phyloP scores from a whole-genome alignment of 176 grass and related monocot species.

The Urochloa ruziziensis region DNA sequence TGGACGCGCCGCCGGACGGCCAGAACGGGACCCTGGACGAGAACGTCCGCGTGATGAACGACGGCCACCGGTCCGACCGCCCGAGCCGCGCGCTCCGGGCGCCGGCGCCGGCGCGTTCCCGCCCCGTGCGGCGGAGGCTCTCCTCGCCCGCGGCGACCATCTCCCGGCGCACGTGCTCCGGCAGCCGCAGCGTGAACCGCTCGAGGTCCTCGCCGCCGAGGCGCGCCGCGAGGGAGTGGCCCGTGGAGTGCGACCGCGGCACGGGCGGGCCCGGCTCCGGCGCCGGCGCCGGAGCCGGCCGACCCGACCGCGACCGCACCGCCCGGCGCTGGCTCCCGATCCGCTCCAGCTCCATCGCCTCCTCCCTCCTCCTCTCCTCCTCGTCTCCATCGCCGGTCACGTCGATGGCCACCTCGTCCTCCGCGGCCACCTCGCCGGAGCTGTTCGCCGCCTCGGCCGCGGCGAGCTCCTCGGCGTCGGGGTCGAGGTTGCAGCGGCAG shows the following conservation, averaged over 20 bases:
- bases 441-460: background rate
- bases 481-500: conserved; percentile 62
- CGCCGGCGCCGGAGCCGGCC: conserved; percentile 28
- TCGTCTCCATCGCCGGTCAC: conserved; percentile 5
- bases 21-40: conserved; percentile 64
- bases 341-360: conserved; percentile 65
- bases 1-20: conserved; percentile 50
- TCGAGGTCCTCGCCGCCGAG: conserved; percentile 48
- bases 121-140: conserved; percentile 39
- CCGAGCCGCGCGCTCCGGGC: conserved; percentile 49
- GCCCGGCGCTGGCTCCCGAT: conserved; percentile 76
- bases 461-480: conserved; percentile 26
- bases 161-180: conserved; percentile 59
- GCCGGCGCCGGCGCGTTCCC: background rate
- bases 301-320: conserved; percentile 51
- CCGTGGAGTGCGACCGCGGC: conserved; percentile 79
- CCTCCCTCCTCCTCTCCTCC: conserved; percentile 4
- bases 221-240: conserved; percentile 50
- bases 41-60: conserved; percentile 67
- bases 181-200: conserved; percentile 79
- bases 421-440: background rate
- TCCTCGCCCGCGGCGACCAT: conserved; percentile 49
- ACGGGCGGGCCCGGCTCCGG: conserved; percentile 29
- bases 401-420: conserved; percentile 34
- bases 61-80: conserved; percentile 66